Conservation (phyloP, 140 eudicot genomes). For the Bidens hawaiensis region DNA sequence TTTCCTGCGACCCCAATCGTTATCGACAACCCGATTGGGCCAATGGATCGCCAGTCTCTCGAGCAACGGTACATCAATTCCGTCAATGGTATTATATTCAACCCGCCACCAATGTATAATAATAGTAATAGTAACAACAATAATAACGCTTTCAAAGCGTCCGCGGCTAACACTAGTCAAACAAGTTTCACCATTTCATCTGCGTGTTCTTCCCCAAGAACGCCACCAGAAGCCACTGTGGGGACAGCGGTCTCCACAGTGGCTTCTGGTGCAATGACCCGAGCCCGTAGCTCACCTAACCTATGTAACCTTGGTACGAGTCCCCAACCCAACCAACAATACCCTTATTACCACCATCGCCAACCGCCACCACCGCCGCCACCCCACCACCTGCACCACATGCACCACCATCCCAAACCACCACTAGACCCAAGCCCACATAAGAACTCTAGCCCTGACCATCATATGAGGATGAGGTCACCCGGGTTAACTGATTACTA, state of each 20-base stretch:
- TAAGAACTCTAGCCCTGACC: conserved; percentile 28
- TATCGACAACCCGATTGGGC: conserved; percentile 35
- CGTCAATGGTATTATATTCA: conserved; percentile 53
- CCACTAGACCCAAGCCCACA: conserved; percentile 35
- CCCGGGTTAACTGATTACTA: conserved; percentile 36
- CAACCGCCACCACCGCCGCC: conserved; percentile 12
- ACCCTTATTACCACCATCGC: conserved; percentile 16
- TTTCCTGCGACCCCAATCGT: conserved; percentile 54
- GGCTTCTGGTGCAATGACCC: conserved; percentile 28
- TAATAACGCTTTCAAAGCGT: conserved; percentile 17
- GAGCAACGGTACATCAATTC: conserved; percentile 78
- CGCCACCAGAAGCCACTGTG: conserved; percentile 39
- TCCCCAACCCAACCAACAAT: conserved; percentile 21
- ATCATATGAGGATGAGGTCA: conserved; percentile 33
- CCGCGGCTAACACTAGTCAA: conserved; percentile 20
- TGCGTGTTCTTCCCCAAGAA: conserved; percentile 61
- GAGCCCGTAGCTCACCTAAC: conserved; percentile 69
- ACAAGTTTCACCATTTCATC: conserved; percentile 43
- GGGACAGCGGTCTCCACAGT: conserved; percentile 28
- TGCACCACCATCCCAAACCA: conserved; percentile 24
- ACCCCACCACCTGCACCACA: conserved; percentile 15
- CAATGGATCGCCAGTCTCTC: conserved; percentile 35
- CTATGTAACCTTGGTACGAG: conserved; percentile 35
- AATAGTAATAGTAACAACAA: too few relatives aligned
- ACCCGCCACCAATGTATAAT: conserved; percentile 18